Evolutionary conservation across 1,284 basidiomycete species (phyloP).

Genomic region (Cutaneotrichosporon mucoides): DNA sequence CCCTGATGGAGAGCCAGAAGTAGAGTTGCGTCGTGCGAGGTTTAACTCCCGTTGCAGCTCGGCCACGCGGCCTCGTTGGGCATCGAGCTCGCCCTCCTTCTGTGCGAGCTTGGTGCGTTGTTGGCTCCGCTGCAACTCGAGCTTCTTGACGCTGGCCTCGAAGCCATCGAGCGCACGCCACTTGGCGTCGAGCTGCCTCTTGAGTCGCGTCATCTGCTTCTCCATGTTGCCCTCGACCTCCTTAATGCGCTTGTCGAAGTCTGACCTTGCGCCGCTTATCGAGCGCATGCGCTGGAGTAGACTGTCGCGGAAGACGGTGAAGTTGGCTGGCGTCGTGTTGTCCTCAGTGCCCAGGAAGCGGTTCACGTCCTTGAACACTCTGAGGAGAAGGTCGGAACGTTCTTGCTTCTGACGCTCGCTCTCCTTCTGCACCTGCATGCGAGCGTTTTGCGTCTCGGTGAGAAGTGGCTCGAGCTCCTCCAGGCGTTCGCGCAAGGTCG

Average conservation of each 20-base stretch:
- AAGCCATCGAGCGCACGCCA: constrained; percentile 94
- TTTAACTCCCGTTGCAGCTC: constrained; percentile 58
- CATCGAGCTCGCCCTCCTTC: constrained; percentile 86
- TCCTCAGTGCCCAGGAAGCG: constrained; percentile 78
- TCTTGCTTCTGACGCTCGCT: constrained; percentile 87
- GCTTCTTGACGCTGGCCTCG: constrained; percentile 77
- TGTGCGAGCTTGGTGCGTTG: constrained; percentile 78
- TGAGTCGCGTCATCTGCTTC: constrained; percentile 58
- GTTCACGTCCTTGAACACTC: constrained; percentile 92
- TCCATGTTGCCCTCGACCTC: constrained; percentile 62
- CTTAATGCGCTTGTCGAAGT: constrained; percentile 82
- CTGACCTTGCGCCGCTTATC: constrained; percentile 73
- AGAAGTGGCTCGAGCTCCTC: constrained; percentile 75
- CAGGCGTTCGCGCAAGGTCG: constrained; percentile 58
- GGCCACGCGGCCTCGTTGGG: constrained; percentile 69
- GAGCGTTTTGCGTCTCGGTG: constrained; percentile 73
- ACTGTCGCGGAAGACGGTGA: constrained; percentile 81
- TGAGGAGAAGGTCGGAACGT: constrained; percentile 81
- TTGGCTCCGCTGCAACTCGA: constrained; percentile 73
- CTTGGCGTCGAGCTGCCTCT: constrained; percentile 78
- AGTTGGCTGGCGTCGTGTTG: constrained; percentile 60
- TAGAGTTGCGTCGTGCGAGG: background rate
- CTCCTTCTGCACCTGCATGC: constrained; percentile 68
- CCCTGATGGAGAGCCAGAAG: constrained; percentile 54
- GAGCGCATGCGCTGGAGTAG: constrained; percentile 81